A percentile compares a stretch with the other conserved stretches of the same genome.
Evolutionary conservation across 2,329 filamentous ascomycete genomes (phyloP).

Genomic region (Fonsecaea erecta): DNA sequence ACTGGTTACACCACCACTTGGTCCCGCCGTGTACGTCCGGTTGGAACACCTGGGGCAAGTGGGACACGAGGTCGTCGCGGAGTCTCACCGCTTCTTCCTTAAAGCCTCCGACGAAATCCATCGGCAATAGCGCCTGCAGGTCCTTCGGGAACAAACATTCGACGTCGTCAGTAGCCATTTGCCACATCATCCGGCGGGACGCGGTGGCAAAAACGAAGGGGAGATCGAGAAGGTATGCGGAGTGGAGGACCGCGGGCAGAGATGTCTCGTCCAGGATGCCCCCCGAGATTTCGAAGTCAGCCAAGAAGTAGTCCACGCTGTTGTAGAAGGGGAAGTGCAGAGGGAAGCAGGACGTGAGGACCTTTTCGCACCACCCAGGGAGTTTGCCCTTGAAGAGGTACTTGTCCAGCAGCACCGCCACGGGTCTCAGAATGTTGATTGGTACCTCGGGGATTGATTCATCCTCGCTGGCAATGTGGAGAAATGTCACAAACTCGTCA

Average conservation of each 20-base stretch:
- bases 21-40: background rate
- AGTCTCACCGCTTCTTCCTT: background rate
- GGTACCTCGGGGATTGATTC: background rate
- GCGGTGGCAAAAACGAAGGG: background rate
- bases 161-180: background rate
- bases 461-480: constrained; percentile 1
- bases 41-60: background rate
- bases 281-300: background rate
- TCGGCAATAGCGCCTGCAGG: background rate
- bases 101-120: background rate
- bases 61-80: background rate
- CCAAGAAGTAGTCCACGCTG: background rate
- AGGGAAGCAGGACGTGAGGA: background rate
- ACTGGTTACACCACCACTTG: background rate
- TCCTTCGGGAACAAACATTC: background rate
- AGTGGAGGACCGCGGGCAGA: background rate
- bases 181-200: constrained; percentile 9
- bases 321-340: background rate
- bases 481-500: background rate
- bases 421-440: background rate
- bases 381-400: constrained; percentile 8
- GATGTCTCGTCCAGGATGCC: too few relatives aligned
- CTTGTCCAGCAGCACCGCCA: constrained; percentile 1
- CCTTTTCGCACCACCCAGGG: background rate
- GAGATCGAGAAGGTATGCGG: background rate